These are phyloP conservation scores for Acorus calamus DNA, from an alignment of 106 monocot genomes.

Conservation along the genomic window DNA sequence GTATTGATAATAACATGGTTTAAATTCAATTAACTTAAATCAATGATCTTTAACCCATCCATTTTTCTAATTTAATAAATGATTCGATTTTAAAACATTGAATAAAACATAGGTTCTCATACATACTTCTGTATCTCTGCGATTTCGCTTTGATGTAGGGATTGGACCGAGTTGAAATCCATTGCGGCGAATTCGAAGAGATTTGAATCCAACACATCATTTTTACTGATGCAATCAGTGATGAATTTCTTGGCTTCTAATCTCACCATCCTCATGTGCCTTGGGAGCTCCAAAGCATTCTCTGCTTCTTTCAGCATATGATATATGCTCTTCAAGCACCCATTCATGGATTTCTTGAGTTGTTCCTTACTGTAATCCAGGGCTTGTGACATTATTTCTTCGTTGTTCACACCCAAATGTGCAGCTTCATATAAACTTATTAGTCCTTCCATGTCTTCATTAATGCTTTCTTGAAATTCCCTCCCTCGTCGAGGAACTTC, in stretches of 20 bases:
- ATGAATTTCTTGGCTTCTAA: background rate
- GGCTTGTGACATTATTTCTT: constrained; percentile 19
- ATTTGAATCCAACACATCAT: background rate
- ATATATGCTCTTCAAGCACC: background rate
- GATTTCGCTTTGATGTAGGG: constrained; percentile 3
- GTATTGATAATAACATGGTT: too few relatives aligned
- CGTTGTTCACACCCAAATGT: background rate
- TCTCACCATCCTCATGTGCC: constrained; percentile 4
- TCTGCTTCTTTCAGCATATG: background rate
- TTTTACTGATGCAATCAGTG: background rate
- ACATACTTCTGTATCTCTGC: background rate
- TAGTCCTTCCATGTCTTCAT: constrained; percentile 1
- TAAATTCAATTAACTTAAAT: too few relatives aligned
- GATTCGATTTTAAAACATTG: too few relatives aligned
- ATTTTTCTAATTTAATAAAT: too few relatives aligned
- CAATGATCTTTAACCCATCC: too few relatives aligned
- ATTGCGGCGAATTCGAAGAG: constrained; percentile 5
- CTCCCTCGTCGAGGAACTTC: constrained; percentile 11
- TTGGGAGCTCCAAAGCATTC: background rate
- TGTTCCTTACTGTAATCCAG: constrained; percentile 8
- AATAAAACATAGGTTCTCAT: too few relatives aligned
- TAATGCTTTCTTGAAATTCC: constrained; percentile 6
- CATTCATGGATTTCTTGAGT: background rate
- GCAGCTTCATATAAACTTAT: constrained; percentile 17
- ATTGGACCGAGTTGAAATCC: constrained; percentile 9